Evolutionary conservation across 768 basidiomycete species (phyloP).

Genomic region (Pisolithus sp.): DNA sequence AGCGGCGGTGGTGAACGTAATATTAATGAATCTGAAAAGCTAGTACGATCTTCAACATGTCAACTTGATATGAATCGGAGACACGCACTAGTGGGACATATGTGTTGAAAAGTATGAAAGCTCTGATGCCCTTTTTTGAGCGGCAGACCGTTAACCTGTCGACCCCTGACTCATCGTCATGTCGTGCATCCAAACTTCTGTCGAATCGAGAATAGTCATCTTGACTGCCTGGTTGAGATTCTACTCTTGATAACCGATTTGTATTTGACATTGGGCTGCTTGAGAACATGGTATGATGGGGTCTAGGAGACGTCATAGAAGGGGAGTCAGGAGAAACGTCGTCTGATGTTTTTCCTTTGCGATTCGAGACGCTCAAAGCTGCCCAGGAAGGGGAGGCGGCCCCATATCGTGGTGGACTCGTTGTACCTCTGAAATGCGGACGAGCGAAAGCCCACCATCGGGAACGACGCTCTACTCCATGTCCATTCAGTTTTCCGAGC

Average conservation of each 20-base stretch:
- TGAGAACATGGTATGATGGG: slow-evolving; percentile 48
- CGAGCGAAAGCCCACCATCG: slow-evolving; percentile 76
- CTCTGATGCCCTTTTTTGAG: slow-evolving; percentile 43
- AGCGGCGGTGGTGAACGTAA: slow-evolving; percentile 73
- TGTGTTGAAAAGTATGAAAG: slow-evolving; percentile 65
- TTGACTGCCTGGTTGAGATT: slow-evolving; percentile 5
- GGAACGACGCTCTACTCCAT: slow-evolving; percentile 32
- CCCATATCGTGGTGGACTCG: slow-evolving; percentile 4
- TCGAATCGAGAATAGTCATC: slow-evolving; percentile 13
- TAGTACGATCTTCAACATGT: slow-evolving; percentile 24
- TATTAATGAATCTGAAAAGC: slow-evolving; percentile 82
- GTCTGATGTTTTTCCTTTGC: slow-evolving; percentile 12
- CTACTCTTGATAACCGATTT: slow-evolving; percentile 39
- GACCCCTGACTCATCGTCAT: slow-evolving; percentile 22
- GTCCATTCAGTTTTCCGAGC: slow-evolving; percentile 25
- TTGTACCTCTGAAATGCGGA: slow-evolving; percentile 34
- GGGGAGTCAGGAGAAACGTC: slow-evolving; percentile 17
- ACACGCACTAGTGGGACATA: slow-evolving; percentile 71
- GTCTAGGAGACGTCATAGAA: slow-evolving; percentile 20
- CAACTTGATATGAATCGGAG: background rate
- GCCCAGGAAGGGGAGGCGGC: background rate
- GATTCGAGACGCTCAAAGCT: background rate
- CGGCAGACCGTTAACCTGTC: slow-evolving; percentile 23
- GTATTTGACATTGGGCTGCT: slow-evolving; percentile 61
- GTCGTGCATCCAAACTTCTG: slow-evolving; percentile 7